Conservation (phyloP, 495 filamentous ascomycete genomes). For the Aspergillus sparsus region DNA sequence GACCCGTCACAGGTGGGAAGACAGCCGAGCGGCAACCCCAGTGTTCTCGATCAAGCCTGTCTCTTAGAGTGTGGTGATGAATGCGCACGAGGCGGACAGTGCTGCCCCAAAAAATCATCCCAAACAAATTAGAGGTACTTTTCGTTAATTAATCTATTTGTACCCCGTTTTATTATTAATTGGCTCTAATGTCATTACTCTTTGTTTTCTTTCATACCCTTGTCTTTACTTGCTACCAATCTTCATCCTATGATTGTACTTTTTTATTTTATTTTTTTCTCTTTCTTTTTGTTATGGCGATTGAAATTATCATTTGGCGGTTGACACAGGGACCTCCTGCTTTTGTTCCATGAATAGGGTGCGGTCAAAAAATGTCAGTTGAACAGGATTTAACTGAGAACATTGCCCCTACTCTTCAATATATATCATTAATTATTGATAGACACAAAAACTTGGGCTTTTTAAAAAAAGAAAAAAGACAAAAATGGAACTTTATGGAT, state of each 20-base stretch:
- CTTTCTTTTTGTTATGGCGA: not conserved
- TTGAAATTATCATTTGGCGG: not conserved
- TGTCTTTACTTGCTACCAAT: no score
- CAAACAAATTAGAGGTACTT: conserved; percentile 10
- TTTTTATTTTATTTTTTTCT: not conserved
- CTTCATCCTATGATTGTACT: no score
- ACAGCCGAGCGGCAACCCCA: conserved; percentile 47
- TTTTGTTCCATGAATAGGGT: not conserved
- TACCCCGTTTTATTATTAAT: not conserved
- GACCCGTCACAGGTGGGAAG: conserved; percentile 24
- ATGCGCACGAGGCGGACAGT: conserved; percentile 69
- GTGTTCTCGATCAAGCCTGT: conserved; percentile 62
- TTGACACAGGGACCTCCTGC: not conserved
- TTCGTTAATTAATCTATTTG: not conserved
- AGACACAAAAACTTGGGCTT: no score
- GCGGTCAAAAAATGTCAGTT: not conserved
- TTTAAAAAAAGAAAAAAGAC: no score
- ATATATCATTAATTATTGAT: not conserved
- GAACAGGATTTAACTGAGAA: not conserved
- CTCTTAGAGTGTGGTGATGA: conserved; percentile 85
- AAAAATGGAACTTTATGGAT: no score
- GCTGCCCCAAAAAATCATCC: conserved; percentile 59
- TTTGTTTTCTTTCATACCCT: not conserved
- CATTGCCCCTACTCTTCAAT: not conserved
- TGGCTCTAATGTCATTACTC: not conserved